Percentiles rank a stretch among this genome's conserved stretches.
phyloP scores from a whole-genome alignment of 2,329 filamentous ascomycete genomes.

The Fusarium continuum region DNA sequence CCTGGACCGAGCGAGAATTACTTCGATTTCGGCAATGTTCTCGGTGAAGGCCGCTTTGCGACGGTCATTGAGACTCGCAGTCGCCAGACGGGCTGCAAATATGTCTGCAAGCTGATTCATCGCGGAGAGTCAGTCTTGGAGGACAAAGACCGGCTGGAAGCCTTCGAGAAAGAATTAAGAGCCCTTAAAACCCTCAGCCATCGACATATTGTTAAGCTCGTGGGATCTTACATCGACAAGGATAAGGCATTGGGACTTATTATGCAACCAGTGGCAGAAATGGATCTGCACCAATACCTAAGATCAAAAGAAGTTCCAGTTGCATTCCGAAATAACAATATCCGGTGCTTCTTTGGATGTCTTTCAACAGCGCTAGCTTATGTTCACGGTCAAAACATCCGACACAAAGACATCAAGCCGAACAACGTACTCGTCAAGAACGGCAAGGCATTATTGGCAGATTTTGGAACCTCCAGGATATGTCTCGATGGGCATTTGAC shows the following conservation, averaged over 20 bases:
- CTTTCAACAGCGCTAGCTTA: not conserved
- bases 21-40: not conserved
- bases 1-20: not conserved
- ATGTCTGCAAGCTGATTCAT: not conserved
- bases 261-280: not conserved
- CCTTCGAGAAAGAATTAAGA: not conserved
- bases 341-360: not conserved
- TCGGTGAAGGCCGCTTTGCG: not conserved
- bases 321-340: not conserved
- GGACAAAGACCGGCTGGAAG: not conserved
- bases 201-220: not conserved
- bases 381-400: not conserved
- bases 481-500: too few relatives aligned
- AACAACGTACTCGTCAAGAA: not conserved
- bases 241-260: not conserved
- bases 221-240: not conserved
- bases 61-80: not conserved
- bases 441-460: not conserved
- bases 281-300: not conserved
- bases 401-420: not conserved
- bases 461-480: not conserved
- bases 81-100: not conserved
- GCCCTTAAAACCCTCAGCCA: not conserved
- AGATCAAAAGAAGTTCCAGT: not conserved
- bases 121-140: not conserved